Evolutionary conservation across 441 rosid genomes (phyloP).

Genomic region (Bocquillonia castaneifolia): DNA sequence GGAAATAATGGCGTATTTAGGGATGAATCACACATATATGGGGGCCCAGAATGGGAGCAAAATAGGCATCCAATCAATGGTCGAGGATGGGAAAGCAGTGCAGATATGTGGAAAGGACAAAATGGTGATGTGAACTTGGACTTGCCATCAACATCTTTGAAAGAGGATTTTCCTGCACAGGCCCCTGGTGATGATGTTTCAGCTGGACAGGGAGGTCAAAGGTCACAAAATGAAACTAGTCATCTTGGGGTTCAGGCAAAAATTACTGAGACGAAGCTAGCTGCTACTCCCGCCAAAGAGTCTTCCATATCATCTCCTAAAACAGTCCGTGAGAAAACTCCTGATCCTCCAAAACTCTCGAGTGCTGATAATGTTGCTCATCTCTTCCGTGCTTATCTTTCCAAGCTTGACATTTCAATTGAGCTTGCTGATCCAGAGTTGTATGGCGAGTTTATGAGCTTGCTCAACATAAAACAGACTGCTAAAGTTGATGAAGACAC

Average conservation of each 20-base stretch:
- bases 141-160: constrained; percentile 48
- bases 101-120: constrained; percentile 77
- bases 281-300: constrained; percentile 40
- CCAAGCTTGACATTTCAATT: constrained; percentile 75
- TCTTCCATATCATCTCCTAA: constrained; percentile 33
- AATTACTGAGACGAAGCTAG: constrained; percentile 35
- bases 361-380: constrained; percentile 27
- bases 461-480: constrained; percentile 36
- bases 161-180: constrained; percentile 52
- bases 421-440: constrained; percentile 70
- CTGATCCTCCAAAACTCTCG: constrained; percentile 38
- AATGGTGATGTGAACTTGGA: constrained; percentile 62
- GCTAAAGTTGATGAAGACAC: constrained; percentile 37
- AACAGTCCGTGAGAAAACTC: constrained; percentile 30
- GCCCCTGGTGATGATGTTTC: constrained; percentile 47
- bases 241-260: constrained; percentile 34
- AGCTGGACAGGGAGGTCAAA: constrained; percentile 40
- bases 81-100: constrained; percentile 72
- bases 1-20: constrained; percentile 71
- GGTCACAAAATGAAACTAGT: constrained; percentile 34
- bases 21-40: constrained; percentile 76
- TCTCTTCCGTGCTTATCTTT: constrained; percentile 50
- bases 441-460: constrained; percentile 42
- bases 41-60: constrained; percentile 84
- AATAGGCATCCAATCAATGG: constrained; percentile 55